Percentiles rank a stretch among this genome's conserved stretches.
These are phyloP conservation scores for Nyctanthes arbortristis DNA, from an alignment of 257 asterid species.

Conservation along the genomic window DNA sequence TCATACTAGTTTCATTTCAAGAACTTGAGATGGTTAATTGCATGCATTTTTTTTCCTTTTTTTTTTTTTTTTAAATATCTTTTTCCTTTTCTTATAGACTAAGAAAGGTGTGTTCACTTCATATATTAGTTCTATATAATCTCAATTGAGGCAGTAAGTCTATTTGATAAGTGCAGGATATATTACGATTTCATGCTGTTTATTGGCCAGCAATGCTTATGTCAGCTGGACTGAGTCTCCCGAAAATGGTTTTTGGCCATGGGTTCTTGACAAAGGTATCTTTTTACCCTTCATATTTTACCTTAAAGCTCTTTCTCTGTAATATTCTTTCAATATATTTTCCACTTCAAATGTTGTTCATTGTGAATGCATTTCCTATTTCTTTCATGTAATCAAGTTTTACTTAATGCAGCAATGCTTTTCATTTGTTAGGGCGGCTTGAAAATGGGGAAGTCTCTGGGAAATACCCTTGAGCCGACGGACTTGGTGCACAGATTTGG, in stretches of 20 bases:
- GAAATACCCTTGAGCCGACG: slow-evolving; percentile 92
- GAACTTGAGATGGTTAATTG: neutral
- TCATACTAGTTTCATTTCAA: neutral
- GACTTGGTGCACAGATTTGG: slow-evolving; percentile 85
- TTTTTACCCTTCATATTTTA: slow-evolving; percentile 9
- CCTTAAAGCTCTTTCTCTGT: slow-evolving; percentile 4
- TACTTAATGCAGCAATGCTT: slow-evolving; percentile 34
- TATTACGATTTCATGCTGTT: slow-evolving; percentile 97
- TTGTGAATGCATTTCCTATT: neutral
- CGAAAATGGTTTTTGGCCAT: slow-evolving; percentile 94
- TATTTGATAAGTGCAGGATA: slow-evolving; percentile 63
- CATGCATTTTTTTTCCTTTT: neutral
- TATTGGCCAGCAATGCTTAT: slow-evolving; percentile 99
- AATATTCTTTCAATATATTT: neutral
- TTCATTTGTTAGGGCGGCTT: slow-evolving; percentile 71
- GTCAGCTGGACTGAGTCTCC: slow-evolving; percentile 89
- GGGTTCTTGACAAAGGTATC: slow-evolving; percentile 97
- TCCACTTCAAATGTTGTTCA: neutral
- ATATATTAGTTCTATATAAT: neutral
- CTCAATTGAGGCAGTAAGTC: slow-evolving; percentile 18
- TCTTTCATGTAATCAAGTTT: slow-evolving; percentile 23
- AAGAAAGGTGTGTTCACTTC: neutral
- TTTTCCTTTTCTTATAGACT: slow-evolving; percentile 6
- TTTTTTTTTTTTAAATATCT: neutral
- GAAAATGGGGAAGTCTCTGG: slow-evolving; percentile 98